Evolutionary conservation across 371 early-diverging fungal genomes (phyloP).

Genomic region (Syncephalastrum contaminatum): DNA sequence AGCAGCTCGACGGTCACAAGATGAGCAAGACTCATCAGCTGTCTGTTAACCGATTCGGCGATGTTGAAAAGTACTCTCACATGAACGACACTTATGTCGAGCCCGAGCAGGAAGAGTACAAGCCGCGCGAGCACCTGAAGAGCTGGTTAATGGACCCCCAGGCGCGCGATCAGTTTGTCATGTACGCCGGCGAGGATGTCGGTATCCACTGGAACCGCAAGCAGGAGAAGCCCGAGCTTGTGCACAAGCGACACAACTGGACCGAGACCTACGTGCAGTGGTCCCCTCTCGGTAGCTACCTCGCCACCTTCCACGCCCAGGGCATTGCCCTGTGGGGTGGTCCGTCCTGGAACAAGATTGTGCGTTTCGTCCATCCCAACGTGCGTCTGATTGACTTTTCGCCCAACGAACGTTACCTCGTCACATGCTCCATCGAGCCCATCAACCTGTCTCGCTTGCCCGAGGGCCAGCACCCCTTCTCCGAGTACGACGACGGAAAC

Average conservation of each 20-base stretch:
- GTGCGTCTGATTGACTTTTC: conserved; percentile 92
- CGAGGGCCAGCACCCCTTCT: conserved; percentile 66
- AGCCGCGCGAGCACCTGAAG: conserved; percentile 85
- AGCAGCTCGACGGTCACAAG: conserved; percentile 73
- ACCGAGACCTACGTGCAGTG: conserved; percentile 92
- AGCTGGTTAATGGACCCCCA: conserved; percentile 87
- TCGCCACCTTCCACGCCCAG: conserved; percentile 91
- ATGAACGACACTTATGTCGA: conserved; percentile 77
- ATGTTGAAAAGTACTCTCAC: conserved; percentile 80
- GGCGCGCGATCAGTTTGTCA: conserved; percentile 91
- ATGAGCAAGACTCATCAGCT: conserved; percentile 85
- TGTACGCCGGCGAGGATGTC: conserved; percentile 84
- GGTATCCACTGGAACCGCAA: conserved; percentile 90
- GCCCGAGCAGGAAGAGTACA: conserved; percentile 66
- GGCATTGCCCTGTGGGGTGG: conserved; percentile 98
- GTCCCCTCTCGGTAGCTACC: conserved; percentile 93
- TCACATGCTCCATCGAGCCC: conserved; percentile 91
- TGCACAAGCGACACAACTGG: conserved; percentile 84
- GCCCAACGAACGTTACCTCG: conserved; percentile 90
- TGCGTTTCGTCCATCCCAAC: conserved; percentile 89
- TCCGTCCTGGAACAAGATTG: conserved; percentile 86
- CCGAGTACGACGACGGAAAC: conserved; percentile 76
- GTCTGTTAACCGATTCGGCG: conserved; percentile 85
- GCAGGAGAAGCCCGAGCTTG: conserved; percentile 79
- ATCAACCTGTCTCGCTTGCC: conserved; percentile 60